Evolutionary conservation across 208 protist species (phyloP).

Genomic region (Trypanosomatidae sp.): DNA sequence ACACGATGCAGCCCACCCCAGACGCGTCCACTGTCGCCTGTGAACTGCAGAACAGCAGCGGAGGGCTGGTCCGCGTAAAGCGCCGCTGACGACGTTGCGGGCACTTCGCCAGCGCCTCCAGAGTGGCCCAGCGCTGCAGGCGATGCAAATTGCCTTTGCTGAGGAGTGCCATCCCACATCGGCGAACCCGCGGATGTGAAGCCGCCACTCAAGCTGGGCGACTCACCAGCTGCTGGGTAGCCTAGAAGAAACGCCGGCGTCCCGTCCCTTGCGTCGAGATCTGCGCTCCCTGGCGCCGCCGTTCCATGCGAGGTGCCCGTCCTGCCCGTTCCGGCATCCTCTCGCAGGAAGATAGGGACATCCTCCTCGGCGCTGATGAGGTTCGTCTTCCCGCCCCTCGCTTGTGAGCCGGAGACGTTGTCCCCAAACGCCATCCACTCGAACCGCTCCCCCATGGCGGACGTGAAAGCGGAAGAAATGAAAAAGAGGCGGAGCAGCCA

Average conservation of each 20-base stretch:
- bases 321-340: conserved; percentile 8
- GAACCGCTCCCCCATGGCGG: conserved; percentile 21
- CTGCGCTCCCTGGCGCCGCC: background rate
- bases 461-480: background rate
- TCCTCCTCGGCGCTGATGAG: background rate
- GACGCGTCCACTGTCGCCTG: conserved; percentile 24
- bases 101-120: background rate
- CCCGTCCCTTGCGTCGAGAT: background rate
- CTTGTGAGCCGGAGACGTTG: background rate
- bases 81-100: background rate
- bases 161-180: background rate
- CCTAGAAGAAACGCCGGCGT: conserved; percentile 12
- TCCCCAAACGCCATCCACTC: conserved; percentile 43
- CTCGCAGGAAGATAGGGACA: conserved; percentile 21
- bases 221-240: background rate
- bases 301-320: background rate
- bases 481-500: background rate
- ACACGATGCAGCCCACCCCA: conserved; percentile 45
- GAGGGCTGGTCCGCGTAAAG: conserved; percentile 31
- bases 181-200: background rate
- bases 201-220: background rate
- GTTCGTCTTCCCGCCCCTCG: background rate
- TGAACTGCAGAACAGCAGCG: conserved; percentile 24
- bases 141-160: background rate
- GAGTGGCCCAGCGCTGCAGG: background rate